These are phyloP conservation scores for Blastobotrys ciferrii DNA, from an alignment of 1,139 yeast genomes.

Conservation along the genomic window DNA sequence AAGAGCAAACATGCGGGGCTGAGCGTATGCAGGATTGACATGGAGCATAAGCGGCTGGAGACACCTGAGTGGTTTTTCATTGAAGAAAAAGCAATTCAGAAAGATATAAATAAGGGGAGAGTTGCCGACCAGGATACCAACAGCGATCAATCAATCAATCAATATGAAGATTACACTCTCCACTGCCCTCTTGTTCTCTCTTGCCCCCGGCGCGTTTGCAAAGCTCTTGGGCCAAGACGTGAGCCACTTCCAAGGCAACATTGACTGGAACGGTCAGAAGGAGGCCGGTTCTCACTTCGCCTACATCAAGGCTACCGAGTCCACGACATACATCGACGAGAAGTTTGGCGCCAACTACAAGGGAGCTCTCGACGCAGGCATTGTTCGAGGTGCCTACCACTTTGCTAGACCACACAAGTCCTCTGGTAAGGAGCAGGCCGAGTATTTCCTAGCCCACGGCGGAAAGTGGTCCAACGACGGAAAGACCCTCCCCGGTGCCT, in stretches of 20 bases:
- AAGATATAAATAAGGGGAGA: no score
- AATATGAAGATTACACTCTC: constrained; percentile 3
- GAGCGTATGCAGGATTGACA: no score
- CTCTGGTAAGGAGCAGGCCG: constrained; percentile 12
- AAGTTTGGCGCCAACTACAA: constrained; percentile 11
- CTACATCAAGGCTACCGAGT: no score
- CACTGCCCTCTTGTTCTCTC: constrained; percentile 2
- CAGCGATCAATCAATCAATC: no score
- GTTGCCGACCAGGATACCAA: no score
- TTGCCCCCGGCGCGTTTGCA: constrained; percentile 7
- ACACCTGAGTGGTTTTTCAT: no score
- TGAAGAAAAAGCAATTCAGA: no score
- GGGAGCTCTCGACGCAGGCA: constrained; percentile 11
- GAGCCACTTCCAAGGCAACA: constrained; percentile 11
- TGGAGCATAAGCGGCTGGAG: no score
- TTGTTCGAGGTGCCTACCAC: constrained; percentile 17
- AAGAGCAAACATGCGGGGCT: no score
- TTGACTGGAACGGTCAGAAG: constrained; percentile 15
- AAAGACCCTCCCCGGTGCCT: constrained; percentile 16
- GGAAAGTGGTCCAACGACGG: constrained; percentile 16
- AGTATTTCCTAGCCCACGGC: constrained; percentile 13
- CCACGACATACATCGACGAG: constrained; percentile 7
- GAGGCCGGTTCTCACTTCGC: constrained; percentile 15
- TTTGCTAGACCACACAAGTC: constrained; percentile 12
- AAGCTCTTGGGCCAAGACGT: constrained; percentile 15